phyloP scores from a whole-genome alignment of 371 early-diverging fungal species.

The Fennellomyces sp. region DNA sequence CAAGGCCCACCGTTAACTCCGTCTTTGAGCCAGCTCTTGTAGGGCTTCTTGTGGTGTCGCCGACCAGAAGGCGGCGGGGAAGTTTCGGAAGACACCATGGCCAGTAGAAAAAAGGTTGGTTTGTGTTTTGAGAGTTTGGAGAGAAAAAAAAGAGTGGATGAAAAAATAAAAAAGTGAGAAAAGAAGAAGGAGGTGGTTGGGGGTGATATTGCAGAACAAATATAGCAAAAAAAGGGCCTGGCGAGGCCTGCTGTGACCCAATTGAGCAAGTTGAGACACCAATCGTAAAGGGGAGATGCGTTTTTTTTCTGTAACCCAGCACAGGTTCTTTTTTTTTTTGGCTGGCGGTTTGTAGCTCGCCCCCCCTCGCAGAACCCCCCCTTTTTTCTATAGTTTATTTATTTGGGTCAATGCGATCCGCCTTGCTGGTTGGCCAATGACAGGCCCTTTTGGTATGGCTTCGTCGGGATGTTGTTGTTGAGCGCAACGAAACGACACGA shows the following conservation, averaged over 20 bases:
- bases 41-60: constrained; percentile 34
- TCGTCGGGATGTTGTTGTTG: background rate
- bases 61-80: background rate
- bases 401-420: background rate
- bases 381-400: too few relatives aligned
- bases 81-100: constrained; percentile 2
- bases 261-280: constrained; percentile 2
- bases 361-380: too few relatives aligned
- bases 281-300: background rate
- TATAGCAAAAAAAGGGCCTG: constrained; percentile 7
- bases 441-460: background rate
- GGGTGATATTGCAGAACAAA: background rate
- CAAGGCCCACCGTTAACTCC: constrained; percentile 51
- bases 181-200: constrained; percentile 2
- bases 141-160: background rate
- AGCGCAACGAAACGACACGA: too few relatives aligned
- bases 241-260: constrained; percentile 6
- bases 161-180: constrained; percentile 5
- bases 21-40: constrained; percentile 53
- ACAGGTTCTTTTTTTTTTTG: background rate
- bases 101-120: background rate
- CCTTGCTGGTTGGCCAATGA: background rate
- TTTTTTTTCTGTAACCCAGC: constrained; percentile 5
- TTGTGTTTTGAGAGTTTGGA: background rate
- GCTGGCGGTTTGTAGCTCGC: too few relatives aligned